Conservation (phyloP, 164 flowering plant species). For the Chimonanthus salicifolius region DNA sequence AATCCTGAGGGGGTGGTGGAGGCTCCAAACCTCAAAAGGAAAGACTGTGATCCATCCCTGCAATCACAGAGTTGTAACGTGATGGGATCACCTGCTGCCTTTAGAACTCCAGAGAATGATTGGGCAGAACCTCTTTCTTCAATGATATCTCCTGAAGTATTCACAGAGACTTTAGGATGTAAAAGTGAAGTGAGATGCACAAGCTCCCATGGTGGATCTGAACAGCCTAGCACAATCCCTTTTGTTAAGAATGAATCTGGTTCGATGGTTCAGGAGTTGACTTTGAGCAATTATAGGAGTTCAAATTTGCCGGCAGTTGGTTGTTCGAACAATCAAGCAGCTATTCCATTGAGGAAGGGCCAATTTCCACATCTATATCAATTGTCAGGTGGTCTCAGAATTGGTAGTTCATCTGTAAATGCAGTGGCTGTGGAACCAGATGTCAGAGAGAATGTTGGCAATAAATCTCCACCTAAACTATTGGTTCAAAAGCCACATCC, state of each 20-base stretch:
- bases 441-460: constrained; percentile 33
- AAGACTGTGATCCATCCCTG: constrained; percentile 6
- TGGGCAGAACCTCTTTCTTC: constrained; percentile 22
- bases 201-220: constrained; percentile 21
- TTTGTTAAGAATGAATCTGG: constrained; percentile 35
- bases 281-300: constrained; percentile 40
- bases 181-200: constrained; percentile 25
- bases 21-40: constrained; percentile 5
- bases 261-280: constrained; percentile 64
- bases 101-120: constrained; percentile 31
- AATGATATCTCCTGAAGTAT: constrained; percentile 27
- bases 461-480: constrained; percentile 22
- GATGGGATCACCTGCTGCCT: constrained; percentile 34
- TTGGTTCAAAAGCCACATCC: constrained; percentile 22
- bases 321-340: constrained; percentile 33
- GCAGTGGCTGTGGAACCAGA: constrained; percentile 21
- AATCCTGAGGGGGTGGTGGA: constrained; percentile 3
- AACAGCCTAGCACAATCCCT: constrained; percentile 28
- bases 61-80: constrained; percentile 15
- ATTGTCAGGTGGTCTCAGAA: constrained; percentile 42
- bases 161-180: constrained; percentile 35
- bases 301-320: constrained; percentile 38
- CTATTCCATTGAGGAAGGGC: constrained; percentile 22
- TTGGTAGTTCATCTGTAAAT: constrained; percentile 24
- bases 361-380: constrained; percentile 51